Percentiles rank a stretch among this genome's conserved stretches.
Evolutionary conservation across 2,329 filamentous ascomycete genomes (phyloP).

Genomic region (Cladosporium sp.): DNA sequence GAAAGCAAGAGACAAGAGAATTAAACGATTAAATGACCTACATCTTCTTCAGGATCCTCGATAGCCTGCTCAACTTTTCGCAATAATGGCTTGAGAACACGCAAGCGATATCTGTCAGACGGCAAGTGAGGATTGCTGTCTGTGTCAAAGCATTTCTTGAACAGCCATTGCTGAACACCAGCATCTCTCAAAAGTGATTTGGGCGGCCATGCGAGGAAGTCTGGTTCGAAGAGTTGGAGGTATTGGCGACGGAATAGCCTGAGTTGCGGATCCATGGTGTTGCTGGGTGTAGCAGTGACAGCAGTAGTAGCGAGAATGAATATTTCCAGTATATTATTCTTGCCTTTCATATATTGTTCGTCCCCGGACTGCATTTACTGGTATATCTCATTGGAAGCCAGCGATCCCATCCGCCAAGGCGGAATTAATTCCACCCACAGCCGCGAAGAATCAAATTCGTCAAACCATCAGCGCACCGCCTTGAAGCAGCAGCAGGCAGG

Average conservation of each 20-base stretch:
- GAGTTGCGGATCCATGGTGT: slow-evolving; percentile 30
- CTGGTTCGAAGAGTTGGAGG: slow-evolving; percentile 66
- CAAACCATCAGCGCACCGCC: no score
- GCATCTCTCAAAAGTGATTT: slow-evolving; percentile 54
- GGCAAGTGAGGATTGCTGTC: slow-evolving; percentile 54
- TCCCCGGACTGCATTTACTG: neutral
- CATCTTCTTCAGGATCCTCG: slow-evolving; percentile 79
- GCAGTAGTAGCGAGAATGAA: neutral
- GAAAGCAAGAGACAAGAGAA: slow-evolving; percentile 13
- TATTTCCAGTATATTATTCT: neutral
- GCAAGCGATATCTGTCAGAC: slow-evolving; percentile 64
- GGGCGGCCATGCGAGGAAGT: slow-evolving; percentile 60
- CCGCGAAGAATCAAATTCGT: neutral
- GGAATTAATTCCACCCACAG: neutral
- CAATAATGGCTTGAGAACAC: slow-evolving; percentile 69
- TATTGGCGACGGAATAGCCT: slow-evolving; percentile 66
- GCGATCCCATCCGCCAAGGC: neutral
- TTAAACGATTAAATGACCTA: slow-evolving; percentile 48
- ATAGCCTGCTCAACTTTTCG: slow-evolving; percentile 68
- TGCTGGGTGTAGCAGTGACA: neutral
- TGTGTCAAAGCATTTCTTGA: slow-evolving; percentile 61
- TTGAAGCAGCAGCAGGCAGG: neutral
- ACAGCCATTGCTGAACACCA: slow-evolving; percentile 63
- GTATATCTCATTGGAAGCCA: no score
- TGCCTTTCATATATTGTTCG: neutral